Conservation (phyloP, 208 protist species). For the Kentomonas sorsogonicus region DNA sequence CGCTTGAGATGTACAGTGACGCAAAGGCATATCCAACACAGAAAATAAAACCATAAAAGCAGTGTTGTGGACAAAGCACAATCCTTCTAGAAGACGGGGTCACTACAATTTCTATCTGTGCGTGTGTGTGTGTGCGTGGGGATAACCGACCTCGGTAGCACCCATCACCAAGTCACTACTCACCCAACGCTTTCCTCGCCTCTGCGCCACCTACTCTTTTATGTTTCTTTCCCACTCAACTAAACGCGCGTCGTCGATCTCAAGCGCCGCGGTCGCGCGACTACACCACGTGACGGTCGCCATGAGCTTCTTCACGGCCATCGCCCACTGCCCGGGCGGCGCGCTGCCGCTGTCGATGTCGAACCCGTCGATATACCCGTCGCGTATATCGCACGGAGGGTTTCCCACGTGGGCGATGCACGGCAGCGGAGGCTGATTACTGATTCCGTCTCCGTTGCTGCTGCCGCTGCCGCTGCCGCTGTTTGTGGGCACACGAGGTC, state of each 20-base stretch:
- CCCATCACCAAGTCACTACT: too few relatives aligned
- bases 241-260: too few relatives aligned
- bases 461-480: too few relatives aligned
- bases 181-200: too few relatives aligned
- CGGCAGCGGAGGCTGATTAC: too few relatives aligned
- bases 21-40: neutral
- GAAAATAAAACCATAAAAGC: constrained; percentile 6
- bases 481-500: too few relatives aligned
- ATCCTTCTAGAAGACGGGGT: too few relatives aligned
- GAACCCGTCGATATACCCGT: constrained; percentile 53
- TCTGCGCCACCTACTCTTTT: too few relatives aligned
- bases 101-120: too few relatives aligned
- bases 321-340: constrained; percentile 60
- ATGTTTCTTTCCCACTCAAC: too few relatives aligned
- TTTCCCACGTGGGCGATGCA: constrained; percentile 13
- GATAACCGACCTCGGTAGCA: too few relatives aligned
- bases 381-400: constrained; percentile 40
- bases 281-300: constrained; percentile 75
- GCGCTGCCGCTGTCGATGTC: constrained; percentile 53
- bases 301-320: constrained; percentile 77
- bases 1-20: neutral
- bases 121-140: neutral
- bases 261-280: constrained; percentile 43
- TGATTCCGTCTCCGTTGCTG: too few relatives aligned
- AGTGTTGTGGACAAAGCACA: constrained; percentile 9